Evolutionary conservation across 129 eudicot species (phyloP).

Genomic region (Arctium lappa): DNA sequence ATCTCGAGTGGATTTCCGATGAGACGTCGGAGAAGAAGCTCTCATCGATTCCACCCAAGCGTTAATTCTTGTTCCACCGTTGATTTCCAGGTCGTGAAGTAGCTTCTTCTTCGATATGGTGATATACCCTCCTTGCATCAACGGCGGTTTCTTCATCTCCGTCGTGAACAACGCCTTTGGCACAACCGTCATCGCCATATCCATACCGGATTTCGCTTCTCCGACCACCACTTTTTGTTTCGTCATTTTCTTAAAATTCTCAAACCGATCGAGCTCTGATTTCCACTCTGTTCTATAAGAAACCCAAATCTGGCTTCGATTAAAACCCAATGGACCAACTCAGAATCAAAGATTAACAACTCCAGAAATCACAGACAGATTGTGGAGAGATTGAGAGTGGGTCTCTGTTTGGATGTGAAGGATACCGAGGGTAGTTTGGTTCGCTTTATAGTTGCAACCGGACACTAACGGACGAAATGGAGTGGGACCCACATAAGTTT

Average conservation of each 20-base stretch:
- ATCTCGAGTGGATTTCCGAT: constrained; percentile 45
- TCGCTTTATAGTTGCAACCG: constrained; percentile 55
- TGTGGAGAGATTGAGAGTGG: constrained; percentile 8
- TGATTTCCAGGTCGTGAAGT: constrained; percentile 68
- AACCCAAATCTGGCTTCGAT: not conserved
- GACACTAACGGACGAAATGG: constrained; percentile 51
- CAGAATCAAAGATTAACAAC: not conserved
- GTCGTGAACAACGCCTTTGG: constrained; percentile 38
- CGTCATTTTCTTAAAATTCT: constrained; percentile 39
- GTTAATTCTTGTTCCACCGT: constrained; percentile 49
- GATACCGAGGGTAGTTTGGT: constrained; percentile 36
- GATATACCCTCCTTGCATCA: constrained; percentile 48
- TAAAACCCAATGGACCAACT: not conserved
- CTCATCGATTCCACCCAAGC: constrained; percentile 96
- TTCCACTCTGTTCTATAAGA: constrained; percentile 5
- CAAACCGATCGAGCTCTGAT: not conserved
- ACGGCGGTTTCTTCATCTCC: constrained; percentile 71
- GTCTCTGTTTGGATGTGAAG: constrained; percentile 30
- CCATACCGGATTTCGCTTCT: constrained; percentile 35
- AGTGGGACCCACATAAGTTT: constrained; percentile 14
- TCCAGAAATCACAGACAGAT: not conserved
- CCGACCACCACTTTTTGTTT: constrained; percentile 67
- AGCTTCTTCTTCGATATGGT: constrained; percentile 58
- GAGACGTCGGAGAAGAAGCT: constrained; percentile 89
- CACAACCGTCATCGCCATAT: constrained; percentile 43